phyloP scores from a whole-genome alignment of 2,329 filamentous ascomycete genomes.

The Stagonosporopsis tanaceti region DNA sequence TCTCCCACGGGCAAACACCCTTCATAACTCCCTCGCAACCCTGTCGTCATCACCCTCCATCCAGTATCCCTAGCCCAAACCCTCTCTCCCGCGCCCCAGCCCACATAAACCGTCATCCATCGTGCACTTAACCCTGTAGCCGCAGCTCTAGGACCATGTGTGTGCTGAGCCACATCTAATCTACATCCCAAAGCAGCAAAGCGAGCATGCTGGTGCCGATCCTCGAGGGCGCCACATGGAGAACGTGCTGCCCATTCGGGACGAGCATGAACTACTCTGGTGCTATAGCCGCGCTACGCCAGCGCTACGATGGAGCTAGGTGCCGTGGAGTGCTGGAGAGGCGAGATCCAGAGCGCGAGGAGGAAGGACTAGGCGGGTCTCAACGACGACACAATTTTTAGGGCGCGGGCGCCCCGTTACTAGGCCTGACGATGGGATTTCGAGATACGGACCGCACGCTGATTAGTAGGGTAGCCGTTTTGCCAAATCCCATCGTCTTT shows the following conservation, averaged over 20 bases:
- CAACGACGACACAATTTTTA: neutral
- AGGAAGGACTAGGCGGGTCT: neutral
- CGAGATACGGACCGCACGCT: neutral
- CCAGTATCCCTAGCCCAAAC: neutral
- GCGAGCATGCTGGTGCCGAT: slow-evolving; percentile 6
- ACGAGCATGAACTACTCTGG: neutral
- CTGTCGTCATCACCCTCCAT: slow-evolving; percentile 10
- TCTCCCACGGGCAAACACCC: neutral
- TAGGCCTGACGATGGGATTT: neutral
- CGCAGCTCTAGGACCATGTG: slow-evolving; percentile 6
- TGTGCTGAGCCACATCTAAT: slow-evolving; percentile 4
- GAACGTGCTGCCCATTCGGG: neutral
- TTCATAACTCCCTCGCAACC: neutral
- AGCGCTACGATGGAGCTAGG: neutral
- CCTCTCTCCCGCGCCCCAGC: neutral
- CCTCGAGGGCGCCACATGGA: slow-evolving; percentile 8
- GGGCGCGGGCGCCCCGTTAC: neutral
- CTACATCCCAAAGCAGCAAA: slow-evolving; percentile 5
- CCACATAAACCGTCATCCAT: slow-evolving; percentile 5
- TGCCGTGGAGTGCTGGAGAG: neutral
- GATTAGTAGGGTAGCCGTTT: neutral
- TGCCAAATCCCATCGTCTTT: no score
- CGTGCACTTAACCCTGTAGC: neutral
- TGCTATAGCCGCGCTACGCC: neutral
- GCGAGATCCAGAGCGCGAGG: neutral